Base-by-base conservation (phyloP, 352 stramenopile genomes). In the Phytophthora agathidicida region DNA sequence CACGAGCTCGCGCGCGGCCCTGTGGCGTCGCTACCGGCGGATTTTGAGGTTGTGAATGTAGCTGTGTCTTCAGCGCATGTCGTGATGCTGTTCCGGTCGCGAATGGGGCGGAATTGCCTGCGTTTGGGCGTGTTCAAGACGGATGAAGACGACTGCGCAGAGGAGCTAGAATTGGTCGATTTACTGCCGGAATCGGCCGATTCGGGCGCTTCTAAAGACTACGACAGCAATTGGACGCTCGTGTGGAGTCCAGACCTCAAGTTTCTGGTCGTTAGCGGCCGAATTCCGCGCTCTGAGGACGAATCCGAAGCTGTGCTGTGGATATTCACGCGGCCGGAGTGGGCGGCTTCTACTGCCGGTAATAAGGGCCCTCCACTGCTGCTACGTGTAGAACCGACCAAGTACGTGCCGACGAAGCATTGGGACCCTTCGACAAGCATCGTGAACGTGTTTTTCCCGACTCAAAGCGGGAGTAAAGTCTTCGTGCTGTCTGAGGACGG, bases 191-290 rank as follows among this genome's bases (percentile, higher is more conserved):
- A 53, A 28, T 1, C n/a, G 28, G 44, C 36, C 7, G 33, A 50
- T 37, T 20, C 16, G 1, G 19, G 22, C n/a, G 14, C 7, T 14
- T 13, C 4, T 4, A 0, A 32, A 7, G 7, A 2, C 9, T 3
- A 31, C 2, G 22, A 58, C 16, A 17, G 27, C 16, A 42, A 33
- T 5, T 85, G 74, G 75, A 48, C 51, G 27, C 48, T 87, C 0
- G 51, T 35, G n/a, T 87, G 77, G 83, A 93, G 79, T 62, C 59
- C 73, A 13, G 75, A 91, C 48, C 66, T 59, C 6, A 61, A 71
- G 7, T 74, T 84, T 50, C 53, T 93, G 22, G 57, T 88, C 28
- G 37, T 91, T 10, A 59, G 60, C 14, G 80, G 80, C 9, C 47
- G 49, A 17, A 22, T 75, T 14, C n/a, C 36, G 19, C 32, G 10